Base-by-base conservation (phyloP, 2,329 filamentous ascomycete species). In the Exophiala calicioides region DNA sequence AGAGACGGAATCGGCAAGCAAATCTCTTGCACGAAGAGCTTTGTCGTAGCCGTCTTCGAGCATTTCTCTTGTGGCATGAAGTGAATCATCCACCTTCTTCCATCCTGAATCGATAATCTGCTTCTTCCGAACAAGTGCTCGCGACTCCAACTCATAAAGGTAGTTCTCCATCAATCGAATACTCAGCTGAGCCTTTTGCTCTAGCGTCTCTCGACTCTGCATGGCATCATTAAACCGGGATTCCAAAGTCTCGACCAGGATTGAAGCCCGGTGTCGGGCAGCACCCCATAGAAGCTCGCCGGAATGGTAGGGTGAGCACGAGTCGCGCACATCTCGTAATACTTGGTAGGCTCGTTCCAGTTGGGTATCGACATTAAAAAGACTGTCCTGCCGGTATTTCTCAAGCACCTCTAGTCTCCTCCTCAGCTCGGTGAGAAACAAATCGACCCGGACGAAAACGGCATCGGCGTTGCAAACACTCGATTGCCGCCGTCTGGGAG, bases 171-270 rank as follows among this genome's bases (percentile, higher is more conserved):
- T 85, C 53, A 97, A 72, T 50, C 88, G 84, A 55, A 98, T 85
- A 4, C 90, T 88, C 26, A 91, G 85, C 51, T 88, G 81, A 3
- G 91, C 90, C 71, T 97, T 97, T 60, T 95, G 90, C 61, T 93
- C 89, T 59, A 97, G 71, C 0, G 89, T 90, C 63, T 88, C 90
- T 55, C 90, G 89, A 2, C 86, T 87, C 12, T 80, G 84, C 55
- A 98, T 70, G 1, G 87, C 90, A 59, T 93, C 88, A 53, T 94
- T 85, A 68, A 96, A 98, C 55, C 88, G 80, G 20, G 79, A 78
- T 67, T 98, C 93, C 10, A 98, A 74, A 1, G 90, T 95, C 60
- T 97, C 91, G 24, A 98, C 89, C 72, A 97, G 84, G 48, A 97
- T 81, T 55, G 88, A 86, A 50, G 94, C 82, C 51, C 90, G 81